Conservation (phyloP, 805 yeast species). For the Wickerhamomyces chaumierensis region DNA sequence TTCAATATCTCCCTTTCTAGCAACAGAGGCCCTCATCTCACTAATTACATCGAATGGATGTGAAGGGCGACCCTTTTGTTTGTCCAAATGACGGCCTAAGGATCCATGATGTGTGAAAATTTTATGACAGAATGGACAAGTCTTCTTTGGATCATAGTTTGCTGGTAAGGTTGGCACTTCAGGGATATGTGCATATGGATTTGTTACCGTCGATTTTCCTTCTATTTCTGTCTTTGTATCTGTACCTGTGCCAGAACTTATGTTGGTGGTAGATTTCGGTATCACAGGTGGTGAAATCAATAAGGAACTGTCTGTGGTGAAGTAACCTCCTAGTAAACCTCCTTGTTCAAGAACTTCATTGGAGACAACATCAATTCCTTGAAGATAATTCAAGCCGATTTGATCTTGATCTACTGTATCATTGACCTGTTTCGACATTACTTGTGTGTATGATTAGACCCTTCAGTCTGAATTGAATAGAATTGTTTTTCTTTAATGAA, state of each 20-base stretch:
- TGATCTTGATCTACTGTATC: too few relatives aligned
- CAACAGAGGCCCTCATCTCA: slow-evolving; percentile 34
- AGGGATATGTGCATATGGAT: slow-evolving; percentile 3
- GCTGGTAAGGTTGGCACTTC: slow-evolving; percentile 17
- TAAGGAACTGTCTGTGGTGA: background rate
- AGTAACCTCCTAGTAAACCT: background rate
- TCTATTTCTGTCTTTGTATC: too few relatives aligned
- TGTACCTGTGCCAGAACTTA: too few relatives aligned
- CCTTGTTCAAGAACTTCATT: background rate
- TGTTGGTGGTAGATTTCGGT: too few relatives aligned
- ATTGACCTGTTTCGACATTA: background rate
- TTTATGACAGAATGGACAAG: slow-evolving; percentile 41
- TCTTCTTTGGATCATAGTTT: slow-evolving; percentile 22
- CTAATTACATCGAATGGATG: slow-evolving; percentile 43
- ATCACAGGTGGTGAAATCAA: background rate
- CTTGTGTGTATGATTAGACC: too few relatives aligned
- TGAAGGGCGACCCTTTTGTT: slow-evolving; percentile 36
- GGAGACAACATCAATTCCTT: background rate
- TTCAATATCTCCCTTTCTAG: slow-evolving; percentile 37
- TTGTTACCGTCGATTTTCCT: background rate
- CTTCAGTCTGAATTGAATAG: too few relatives aligned
- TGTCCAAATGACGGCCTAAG: slow-evolving; percentile 48
- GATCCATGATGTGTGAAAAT: slow-evolving; percentile 48
- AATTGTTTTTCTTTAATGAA: too few relatives aligned
- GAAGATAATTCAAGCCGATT: background rate